These are phyloP conservation scores for Mucor plumbeus DNA, from an alignment of 371 early-diverging fungal genomes.

Conservation along the genomic window DNA sequence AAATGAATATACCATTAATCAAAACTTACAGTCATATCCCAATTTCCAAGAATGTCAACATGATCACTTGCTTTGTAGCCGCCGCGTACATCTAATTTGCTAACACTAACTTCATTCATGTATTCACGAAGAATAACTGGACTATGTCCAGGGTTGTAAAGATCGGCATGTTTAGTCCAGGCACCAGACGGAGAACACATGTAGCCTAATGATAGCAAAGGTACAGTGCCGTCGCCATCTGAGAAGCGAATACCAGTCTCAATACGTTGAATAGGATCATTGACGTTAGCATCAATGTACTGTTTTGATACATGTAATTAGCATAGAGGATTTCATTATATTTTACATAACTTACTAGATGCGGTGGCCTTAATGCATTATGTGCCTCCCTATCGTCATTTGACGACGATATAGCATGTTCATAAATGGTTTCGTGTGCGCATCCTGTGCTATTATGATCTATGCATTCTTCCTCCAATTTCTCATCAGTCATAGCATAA, in stretches of 20 bases:
- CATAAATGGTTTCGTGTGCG: neutral
- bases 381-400: neutral
- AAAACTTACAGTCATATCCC: slow-evolving; percentile 53
- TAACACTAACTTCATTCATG: slow-evolving; percentile 62
- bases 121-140: slow-evolving; percentile 84
- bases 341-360: slow-evolving; percentile 4
- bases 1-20: no score
- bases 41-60: slow-evolving; percentile 80
- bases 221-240: slow-evolving; percentile 89
- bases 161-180: slow-evolving; percentile 78
- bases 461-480: slow-evolving; percentile 9
- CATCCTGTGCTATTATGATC: slow-evolving; percentile 8
- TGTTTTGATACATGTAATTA: neutral
- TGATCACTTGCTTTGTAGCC: slow-evolving; percentile 88
- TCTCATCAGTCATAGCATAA: slow-evolving; percentile 45
- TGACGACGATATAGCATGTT: neutral
- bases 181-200: slow-evolving; percentile 86
- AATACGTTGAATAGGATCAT: slow-evolving; percentile 43
- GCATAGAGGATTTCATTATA: no score
- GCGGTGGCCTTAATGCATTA: neutral
- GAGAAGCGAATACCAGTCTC: slow-evolving; percentile 63
- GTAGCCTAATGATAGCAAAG: slow-evolving; percentile 86
- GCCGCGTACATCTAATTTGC: slow-evolving; percentile 76
- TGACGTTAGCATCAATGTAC: slow-evolving; percentile 52
- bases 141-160: slow-evolving; percentile 85